These are phyloP conservation scores for Cucurbitaria berberidis DNA, from an alignment of 2,329 filamentous ascomycete genomes.

Conservation along the genomic window DNA sequence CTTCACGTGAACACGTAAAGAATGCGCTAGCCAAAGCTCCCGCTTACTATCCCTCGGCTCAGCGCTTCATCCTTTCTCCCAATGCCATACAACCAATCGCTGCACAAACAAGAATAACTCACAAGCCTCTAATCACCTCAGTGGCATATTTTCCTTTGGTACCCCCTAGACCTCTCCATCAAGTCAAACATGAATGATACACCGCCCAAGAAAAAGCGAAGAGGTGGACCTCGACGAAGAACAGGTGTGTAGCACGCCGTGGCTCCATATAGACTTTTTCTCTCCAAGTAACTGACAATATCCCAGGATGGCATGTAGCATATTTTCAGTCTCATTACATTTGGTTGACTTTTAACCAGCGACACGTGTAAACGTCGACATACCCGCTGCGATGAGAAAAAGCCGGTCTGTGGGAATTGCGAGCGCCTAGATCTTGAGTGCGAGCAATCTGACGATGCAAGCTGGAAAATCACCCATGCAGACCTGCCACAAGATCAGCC, in stretches of 20 bases:
- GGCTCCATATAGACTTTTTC: neutral
- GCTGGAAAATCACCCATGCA: slow-evolving; percentile 11
- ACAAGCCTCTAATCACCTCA: neutral
- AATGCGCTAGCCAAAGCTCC: neutral
- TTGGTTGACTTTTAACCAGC: slow-evolving; percentile 20
- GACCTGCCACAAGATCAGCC: slow-evolving; percentile 4
- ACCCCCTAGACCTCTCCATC: neutral
- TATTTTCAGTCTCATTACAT: neutral
- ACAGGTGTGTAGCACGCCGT: slow-evolving; percentile 24
- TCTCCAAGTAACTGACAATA: slow-evolving; percentile 1
- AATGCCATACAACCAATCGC: too few relatives aligned
- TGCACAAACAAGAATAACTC: neutral
- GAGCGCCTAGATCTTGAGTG: slow-evolving; percentile 38
- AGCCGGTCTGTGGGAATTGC: slow-evolving; percentile 43
- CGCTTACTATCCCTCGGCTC: neutral
- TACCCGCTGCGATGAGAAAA: slow-evolving; percentile 44
- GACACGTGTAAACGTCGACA: slow-evolving; percentile 44
- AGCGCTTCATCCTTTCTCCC: neutral
- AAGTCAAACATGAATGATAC: neutral
- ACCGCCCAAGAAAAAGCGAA: slow-evolving; percentile 30
- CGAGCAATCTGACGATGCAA: slow-evolving; percentile 30
- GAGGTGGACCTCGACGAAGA: slow-evolving; percentile 34
- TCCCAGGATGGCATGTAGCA: slow-evolving; percentile 23
- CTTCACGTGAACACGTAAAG: neutral
- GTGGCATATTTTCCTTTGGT: neutral